Base-by-base conservation (phyloP, 768 basidiomycete species). In the Boletus coccyginus region DNA sequence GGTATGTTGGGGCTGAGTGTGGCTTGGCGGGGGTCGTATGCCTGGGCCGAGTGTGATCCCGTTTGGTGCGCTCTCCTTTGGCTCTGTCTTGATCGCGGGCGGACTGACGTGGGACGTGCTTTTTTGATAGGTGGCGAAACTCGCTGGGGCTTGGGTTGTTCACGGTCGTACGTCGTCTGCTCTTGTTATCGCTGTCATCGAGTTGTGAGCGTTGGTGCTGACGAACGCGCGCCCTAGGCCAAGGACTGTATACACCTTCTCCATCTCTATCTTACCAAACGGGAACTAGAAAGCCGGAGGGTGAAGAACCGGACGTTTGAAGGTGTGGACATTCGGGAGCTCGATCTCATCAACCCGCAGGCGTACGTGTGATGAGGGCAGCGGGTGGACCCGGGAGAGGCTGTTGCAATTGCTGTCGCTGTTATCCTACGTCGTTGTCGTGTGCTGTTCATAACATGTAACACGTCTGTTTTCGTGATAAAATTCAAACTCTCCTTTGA, bases 251-350 rank as follows among this genome's bases (percentile, higher is more conserved):
- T 88, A 2, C 79, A 86, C 39, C 75, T 92, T 1, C 69, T 87
- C 6, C 85, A 91, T 62, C 75, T 89, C 7, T 88, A 81, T 73
- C 77, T 91, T 6, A 78, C 83, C 7, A 87, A 88, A 65, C 84
- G 82, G 17, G 90, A 92, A 65, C 74, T 90, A 7, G 83, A 87
- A 65, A 84, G 82, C 3, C 77, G 90, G 14, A 74, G 76, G 24
- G 83, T 92, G 29, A 88, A 84, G 72, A 87, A 78, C 64, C 79
- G 81, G 57, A 82, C 88, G 42, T 92, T 92, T 65, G 74, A 77
- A n/a, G 87, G 87, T 0, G 81, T 91, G n/a, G 88, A 91, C 63
- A 62, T 82, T 43, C 66, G 72, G 12, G 84, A 82, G 59, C 75
- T 91, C 40, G 88, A 92, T 66, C 77, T 92, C 29, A 78, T 89